Evolutionary conservation across 2,329 filamentous ascomycete species (phyloP), one percentile per base, ranked within the genome.

Genomic region (Colletotrichum sp.): DNA sequence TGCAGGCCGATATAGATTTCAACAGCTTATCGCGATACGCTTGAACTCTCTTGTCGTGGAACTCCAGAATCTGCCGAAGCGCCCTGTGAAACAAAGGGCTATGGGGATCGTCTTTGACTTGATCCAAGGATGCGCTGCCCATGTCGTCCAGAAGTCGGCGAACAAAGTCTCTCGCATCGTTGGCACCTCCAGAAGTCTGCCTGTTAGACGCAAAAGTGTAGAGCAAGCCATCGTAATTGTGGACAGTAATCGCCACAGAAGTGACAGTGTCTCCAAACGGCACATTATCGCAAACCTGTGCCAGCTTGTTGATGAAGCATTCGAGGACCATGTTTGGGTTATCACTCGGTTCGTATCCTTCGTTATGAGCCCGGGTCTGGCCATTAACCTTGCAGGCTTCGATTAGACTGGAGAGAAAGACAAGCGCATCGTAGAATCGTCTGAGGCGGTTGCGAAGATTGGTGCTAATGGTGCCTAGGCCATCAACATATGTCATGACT

Each of bases 181-280:
- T 6, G 25, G 27, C 8, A 5, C 22, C 62, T 4, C 18, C 22
- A 1, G 6, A 4, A 18, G 18, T 25, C n/a, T 70, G 43, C 27
- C 79, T 74, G 52, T 85, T 85, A 3, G 80, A 84, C 0, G 78
- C 82, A 71, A 85, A 79, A 8, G 80, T 70, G 34, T 84, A 85
- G 2, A 78, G 70, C n/a, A 83, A 74, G 10, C 67, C 73, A 1
- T 83, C 79, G 3, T 79, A 79, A 6, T 77, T 30, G 27, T 5
- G 75, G 8, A 83, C 77, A 1, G 84, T 72, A 1, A 85, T 77
- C 0, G 79, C 75, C n/a, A 84, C 56, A 0, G 83, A 79, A 0
- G 84, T 81, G 6, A 85, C 81, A 0, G 82, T 84, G 2, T 30
- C 71, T 3, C 83, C 84, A 2, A 80, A 75, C 18, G 77, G 80